Evolutionary conservation across 768 basidiomycete genomes (phyloP).

Genomic region (Calocybe cyanea): DNA sequence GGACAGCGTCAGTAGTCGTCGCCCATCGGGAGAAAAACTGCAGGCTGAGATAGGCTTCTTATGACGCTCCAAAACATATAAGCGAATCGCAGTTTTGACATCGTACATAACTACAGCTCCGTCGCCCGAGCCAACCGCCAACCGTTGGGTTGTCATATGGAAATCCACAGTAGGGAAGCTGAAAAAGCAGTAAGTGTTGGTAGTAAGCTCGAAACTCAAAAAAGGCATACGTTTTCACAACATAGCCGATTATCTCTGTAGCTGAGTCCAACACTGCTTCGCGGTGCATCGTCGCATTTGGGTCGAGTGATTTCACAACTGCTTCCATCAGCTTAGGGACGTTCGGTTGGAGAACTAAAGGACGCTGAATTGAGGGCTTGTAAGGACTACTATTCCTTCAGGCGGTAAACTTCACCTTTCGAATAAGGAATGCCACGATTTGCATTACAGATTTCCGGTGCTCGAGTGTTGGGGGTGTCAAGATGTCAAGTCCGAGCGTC

Average conservation of each 20-base stretch:
- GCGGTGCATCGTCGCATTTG: slow-evolving; percentile 68
- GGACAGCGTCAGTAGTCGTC: slow-evolving; percentile 82
- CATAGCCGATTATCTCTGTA: slow-evolving; percentile 89
- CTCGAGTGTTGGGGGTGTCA: slow-evolving; percentile 68
- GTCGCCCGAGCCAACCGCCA: slow-evolving; percentile 92
- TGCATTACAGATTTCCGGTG: slow-evolving; percentile 89
- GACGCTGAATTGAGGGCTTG: slow-evolving; percentile 47
- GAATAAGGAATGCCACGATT: slow-evolving; percentile 88
- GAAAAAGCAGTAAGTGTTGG: background rate
- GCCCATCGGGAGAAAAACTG: slow-evolving; percentile 91
- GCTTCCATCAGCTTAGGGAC: slow-evolving; percentile 88
- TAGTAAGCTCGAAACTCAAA: background rate
- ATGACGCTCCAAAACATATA: slow-evolving; percentile 95
- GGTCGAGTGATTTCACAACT: slow-evolving; percentile 94
- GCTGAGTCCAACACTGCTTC: slow-evolving; percentile 89
- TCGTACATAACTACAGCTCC: slow-evolving; percentile 96
- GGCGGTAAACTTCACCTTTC: slow-evolving; percentile 54
- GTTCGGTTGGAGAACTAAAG: slow-evolving; percentile 78
- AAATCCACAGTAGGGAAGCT: slow-evolving; percentile 96
- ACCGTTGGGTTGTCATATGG: slow-evolving; percentile 78
- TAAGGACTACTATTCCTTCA: background rate
- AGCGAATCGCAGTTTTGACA: slow-evolving; percentile 88
- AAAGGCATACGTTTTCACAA: slow-evolving; percentile 80
- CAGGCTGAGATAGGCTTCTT: slow-evolving; percentile 76
- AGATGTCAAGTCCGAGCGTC: slow-evolving; percentile 84